Evolutionary conservation across 768 basidiomycete species (phyloP), one percentile per base, ranked within the genome.

Genomic region (Rubroboletus pulcherrimus): DNA sequence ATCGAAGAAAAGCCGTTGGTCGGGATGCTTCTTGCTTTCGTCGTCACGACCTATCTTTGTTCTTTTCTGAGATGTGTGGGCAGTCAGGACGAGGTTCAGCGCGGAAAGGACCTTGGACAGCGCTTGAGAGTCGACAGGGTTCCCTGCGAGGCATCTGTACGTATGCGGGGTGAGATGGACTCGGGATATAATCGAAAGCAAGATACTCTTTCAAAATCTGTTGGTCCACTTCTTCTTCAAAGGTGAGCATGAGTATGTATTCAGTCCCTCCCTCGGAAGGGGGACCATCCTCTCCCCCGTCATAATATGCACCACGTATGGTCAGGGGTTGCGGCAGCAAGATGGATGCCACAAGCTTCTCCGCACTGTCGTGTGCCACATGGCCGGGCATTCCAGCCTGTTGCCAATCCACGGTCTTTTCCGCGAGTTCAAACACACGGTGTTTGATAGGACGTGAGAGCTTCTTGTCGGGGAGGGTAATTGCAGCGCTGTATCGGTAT

Each of bases 131-230:
- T 82, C 79, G 54, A 81, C 76, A 4, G 75, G 74, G 8, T 78
- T 64, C 1, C 89, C 90, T 2, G 66, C 66, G 17, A 89, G 73
- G 65, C 84, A 81, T 26, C 87, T 89, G 37, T 24, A 26, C 17
- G 15, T 12, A 33, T 19, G 29, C n/a, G 15, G 31, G 14, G n/a
- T 67, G 40, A 57, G 52, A 63, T 6, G 67, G 71, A 12, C 72
- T 60, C 21, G 40, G 34, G 21, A 71, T 41, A 73, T 72, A 51
- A 44, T 30, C 26, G 12, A 43, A 9, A 15, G 17, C 26, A 29
- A 56, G 37, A 8, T 44, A 61, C 57, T 51, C 26, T 37, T 53
- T 44, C 33, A 49, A 26, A 45, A 56, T 6, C 7, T 10, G 12
- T 19, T 50, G 55, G 19, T 80, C 78, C 34, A 80, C 69, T 19